Conservation (phyloP, 2,329 filamentous ascomycete genomes). For the Tothia fuscella region DNA sequence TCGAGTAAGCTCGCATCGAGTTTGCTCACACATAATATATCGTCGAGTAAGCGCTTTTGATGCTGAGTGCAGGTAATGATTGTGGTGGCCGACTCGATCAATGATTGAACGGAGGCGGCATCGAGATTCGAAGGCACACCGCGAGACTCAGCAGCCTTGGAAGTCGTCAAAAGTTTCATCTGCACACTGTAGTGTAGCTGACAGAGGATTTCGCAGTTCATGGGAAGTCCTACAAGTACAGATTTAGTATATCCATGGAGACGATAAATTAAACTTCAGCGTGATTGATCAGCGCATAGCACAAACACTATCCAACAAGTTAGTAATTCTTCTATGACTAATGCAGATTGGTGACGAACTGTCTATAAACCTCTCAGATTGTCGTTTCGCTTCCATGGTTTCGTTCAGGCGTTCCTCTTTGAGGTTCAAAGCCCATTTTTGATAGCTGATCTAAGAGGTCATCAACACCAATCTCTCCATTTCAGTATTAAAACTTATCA, state of each 20-base stretch:
- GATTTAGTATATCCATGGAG: neutral
- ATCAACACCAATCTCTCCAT: too few species aligned
- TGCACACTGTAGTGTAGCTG: slow-evolving; percentile 9
- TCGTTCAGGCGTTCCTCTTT: neutral
- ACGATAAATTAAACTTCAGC: neutral
- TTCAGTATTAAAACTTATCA: slow-evolving; percentile 1
- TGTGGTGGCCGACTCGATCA: slow-evolving; percentile 23
- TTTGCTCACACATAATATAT: slow-evolving; percentile 9
- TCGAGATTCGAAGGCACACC: slow-evolving; percentile 12
- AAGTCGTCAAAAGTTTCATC: slow-evolving; percentile 1
- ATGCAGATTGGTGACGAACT: neutral
- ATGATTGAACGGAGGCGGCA: slow-evolving; percentile 17
- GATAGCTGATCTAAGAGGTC: slow-evolving; percentile 1
- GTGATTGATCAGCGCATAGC: too few species aligned
- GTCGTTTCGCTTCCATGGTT: slow-evolving; percentile 10
- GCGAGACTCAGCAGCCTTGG: neutral
- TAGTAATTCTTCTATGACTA: neutral
- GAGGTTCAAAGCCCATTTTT: slow-evolving; percentile 2
- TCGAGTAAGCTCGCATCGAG: slow-evolving; percentile 7
- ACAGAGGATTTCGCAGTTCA: slow-evolving; percentile 14
- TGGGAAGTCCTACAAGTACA: neutral
- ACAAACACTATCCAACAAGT: slow-evolving; percentile 17
- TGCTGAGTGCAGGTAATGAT: slow-evolving; percentile 35
- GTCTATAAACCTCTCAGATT: slow-evolving; percentile 29
- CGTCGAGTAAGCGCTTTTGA: slow-evolving; percentile 29